These are phyloP conservation scores for Amphirosellinia nigrospora DNA, from an alignment of 495 filamentous ascomycete genomes.

Conservation along the genomic window DNA sequence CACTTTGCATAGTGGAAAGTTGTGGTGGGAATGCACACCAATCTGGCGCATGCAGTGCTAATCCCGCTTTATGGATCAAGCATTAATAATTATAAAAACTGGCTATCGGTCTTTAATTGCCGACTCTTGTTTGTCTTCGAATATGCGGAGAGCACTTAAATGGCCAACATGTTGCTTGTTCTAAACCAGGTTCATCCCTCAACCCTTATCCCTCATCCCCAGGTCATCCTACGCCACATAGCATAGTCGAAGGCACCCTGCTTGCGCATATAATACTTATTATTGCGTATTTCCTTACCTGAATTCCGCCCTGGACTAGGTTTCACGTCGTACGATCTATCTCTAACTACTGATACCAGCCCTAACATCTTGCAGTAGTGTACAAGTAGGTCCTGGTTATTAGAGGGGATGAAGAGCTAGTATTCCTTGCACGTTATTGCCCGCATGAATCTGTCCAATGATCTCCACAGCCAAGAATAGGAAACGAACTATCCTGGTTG, in stretches of 20 bases:
- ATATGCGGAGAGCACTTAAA: conserved; percentile 23
- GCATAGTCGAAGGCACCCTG: neutral
- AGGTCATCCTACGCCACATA: neutral
- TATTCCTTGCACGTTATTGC: conserved; percentile 18
- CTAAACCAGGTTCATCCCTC: conserved; percentile 22
- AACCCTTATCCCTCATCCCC: conserved; percentile 6
- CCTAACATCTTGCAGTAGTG: conserved; percentile 10
- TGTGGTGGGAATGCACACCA: conserved; percentile 11
- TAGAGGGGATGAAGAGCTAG: conserved; percentile 3
- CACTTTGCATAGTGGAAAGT: neutral
- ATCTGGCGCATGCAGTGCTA: conserved; percentile 18
- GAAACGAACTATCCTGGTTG: conserved; percentile 13
- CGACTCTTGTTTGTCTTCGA: conserved; percentile 2
- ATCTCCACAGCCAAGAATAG: conserved; percentile 26
- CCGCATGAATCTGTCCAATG: conserved; percentile 14
- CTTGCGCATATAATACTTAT: conserved; percentile 4
- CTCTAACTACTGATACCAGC: neutral
- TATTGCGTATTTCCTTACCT: conserved; percentile 11
- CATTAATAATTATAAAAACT: conserved; percentile 7
- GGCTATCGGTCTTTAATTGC: conserved; percentile 32
- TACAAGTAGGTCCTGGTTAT: conserved; percentile 11
- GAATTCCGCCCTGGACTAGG: neutral
- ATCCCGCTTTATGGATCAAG: conserved; percentile 15
- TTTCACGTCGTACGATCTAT: conserved; percentile 19
- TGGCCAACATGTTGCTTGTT: conserved; percentile 24